Conservation (phyloP, 495 filamentous ascomycete genomes). For the Penicillium turbatum region DNA sequence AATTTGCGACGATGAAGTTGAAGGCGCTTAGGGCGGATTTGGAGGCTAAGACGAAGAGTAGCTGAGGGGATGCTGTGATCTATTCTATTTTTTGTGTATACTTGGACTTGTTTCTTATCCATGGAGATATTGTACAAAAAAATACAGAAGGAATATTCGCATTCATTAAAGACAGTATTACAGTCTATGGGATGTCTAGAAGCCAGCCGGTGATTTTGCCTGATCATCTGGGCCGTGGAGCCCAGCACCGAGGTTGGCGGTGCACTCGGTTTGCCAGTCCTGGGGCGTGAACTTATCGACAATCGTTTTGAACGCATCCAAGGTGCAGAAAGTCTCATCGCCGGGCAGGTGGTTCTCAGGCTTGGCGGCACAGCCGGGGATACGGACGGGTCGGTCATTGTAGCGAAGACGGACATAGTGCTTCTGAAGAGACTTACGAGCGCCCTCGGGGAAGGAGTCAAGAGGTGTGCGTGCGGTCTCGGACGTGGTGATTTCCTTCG, state of each 20-base stretch:
- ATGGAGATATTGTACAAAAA: neutral
- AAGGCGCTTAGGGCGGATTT: slow-evolving; percentile 10
- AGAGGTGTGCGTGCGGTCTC: slow-evolving; percentile 36
- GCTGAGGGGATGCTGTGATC: neutral
- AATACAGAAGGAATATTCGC: neutral
- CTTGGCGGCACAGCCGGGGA: slow-evolving; percentile 72
- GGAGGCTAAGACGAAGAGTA: slow-evolving; percentile 16
- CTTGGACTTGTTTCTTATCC: neutral
- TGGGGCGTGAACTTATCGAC: slow-evolving; percentile 84
- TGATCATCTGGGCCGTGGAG: slow-evolving; percentile 35
- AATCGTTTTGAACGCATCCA: slow-evolving; percentile 86
- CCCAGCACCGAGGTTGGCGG: slow-evolving; percentile 54
- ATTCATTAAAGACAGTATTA: slow-evolving; percentile 2
- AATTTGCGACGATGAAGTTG: slow-evolving; percentile 12
- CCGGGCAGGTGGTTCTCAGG: slow-evolving; percentile 81
- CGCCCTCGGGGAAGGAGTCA: slow-evolving; percentile 26
- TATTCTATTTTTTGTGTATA: neutral
- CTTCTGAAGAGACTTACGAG: slow-evolving; percentile 50
- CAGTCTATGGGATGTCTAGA: slow-evolving; percentile 22
- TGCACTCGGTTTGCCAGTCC: slow-evolving; percentile 74
- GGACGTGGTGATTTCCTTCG: slow-evolving; percentile 21
- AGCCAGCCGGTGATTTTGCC: slow-evolving; percentile 35
- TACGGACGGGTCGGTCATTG: slow-evolving; percentile 74
- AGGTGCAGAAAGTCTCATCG: slow-evolving; percentile 86
- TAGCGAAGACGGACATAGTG: slow-evolving; percentile 95